Evolutionary conservation across 345 rosid genomes (phyloP).

Genomic region (Eucalyptus marginata): DNA sequence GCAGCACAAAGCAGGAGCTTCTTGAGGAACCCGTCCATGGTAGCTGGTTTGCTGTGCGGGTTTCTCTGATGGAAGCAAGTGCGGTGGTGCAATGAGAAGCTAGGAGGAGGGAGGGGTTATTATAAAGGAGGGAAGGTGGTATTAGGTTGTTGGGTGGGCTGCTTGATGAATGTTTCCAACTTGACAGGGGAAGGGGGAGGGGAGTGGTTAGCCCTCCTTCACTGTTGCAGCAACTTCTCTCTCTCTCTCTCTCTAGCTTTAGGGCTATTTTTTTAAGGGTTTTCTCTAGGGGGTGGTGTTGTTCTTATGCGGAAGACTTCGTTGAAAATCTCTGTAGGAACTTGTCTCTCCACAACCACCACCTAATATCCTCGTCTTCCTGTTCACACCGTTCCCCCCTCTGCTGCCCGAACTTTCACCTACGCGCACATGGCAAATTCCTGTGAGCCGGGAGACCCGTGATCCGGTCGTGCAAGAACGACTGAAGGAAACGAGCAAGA

Average conservation of each 20-base stretch:
- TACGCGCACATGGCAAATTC: background rate
- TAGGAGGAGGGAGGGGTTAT: background rate
- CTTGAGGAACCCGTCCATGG: background rate
- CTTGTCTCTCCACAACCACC: background rate
- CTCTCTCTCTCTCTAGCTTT: background rate
- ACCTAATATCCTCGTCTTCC: background rate
- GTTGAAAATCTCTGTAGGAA: background rate
- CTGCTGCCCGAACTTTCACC: background rate
- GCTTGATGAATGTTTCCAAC: slow-evolving; percentile 14
- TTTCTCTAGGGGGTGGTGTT: background rate
- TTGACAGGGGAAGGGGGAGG: slow-evolving; percentile 12
- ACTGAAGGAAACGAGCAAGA: background rate
- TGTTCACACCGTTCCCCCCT: background rate
- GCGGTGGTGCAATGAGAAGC: background rate
- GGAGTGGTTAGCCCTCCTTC: slow-evolving; percentile 23
- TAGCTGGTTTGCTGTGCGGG: background rate
- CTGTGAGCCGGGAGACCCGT: background rate
- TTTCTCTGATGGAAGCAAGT: background rate
- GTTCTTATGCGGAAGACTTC: background rate
- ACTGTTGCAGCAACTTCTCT: background rate
- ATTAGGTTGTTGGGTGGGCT: background rate
- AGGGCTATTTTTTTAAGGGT: background rate
- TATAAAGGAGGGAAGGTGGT: background rate
- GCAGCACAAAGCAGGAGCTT: background rate
- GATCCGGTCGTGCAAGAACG: background rate